Evolutionary conservation across 768 basidiomycete genomes (phyloP), one percentile per base, ranked within the genome.

Genomic region (Lactifluus hygrophoroides): DNA sequence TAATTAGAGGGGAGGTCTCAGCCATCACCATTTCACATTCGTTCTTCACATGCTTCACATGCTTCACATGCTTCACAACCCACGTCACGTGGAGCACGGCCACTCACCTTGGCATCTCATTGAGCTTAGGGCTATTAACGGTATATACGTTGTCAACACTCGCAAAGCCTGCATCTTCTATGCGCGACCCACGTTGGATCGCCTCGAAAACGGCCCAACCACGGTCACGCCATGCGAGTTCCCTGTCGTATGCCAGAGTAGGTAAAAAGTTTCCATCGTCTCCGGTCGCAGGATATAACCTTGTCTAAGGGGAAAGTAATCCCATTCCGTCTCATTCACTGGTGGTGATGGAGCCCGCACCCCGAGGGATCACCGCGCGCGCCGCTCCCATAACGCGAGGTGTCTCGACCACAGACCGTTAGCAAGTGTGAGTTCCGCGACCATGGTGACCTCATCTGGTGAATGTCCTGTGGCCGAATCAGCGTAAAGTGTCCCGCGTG

Each of bases 21-120:
- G 48, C 30, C 28, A 47, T 51, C 46, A 60, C 27, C 27, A 48
- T 16, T 16, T 13, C 48, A 42, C 37, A 49, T 25, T 21, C 6
- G 47, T 37, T 17, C 35, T 13, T 25, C n/a, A n/a, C n/a, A n/a
- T n/a, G n/a, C n/a, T n/a, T n/a, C n/a, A n/a, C n/a, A n/a, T n/a
- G n/a, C n/a, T n/a, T n/a, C n/a, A n/a, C n/a, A n/a, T n/a, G n/a
- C n/a, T n/a, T n/a, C 23, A 10, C 32, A 7, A 35, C 30, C 5
- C 16, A 5, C 3, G 40, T 14, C 28, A 35, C 37, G 49, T 25
- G 34, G 8, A 35, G 21, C 25, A 38, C 25, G 13, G 35, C 10
- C n/a, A 11, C 79, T 56, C 40, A 86, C 86, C 87, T 89, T n/a
- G 88, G 88, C 85, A 89, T 88, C 21, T 74, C 73, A 63, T 90